A percentile compares a stretch with the other conserved stretches of the same genome.
These are phyloP conservation scores for Elasticomyces elasticus DNA, from an alignment of 495 filamentous ascomycete genomes.

Conservation along the genomic window DNA sequence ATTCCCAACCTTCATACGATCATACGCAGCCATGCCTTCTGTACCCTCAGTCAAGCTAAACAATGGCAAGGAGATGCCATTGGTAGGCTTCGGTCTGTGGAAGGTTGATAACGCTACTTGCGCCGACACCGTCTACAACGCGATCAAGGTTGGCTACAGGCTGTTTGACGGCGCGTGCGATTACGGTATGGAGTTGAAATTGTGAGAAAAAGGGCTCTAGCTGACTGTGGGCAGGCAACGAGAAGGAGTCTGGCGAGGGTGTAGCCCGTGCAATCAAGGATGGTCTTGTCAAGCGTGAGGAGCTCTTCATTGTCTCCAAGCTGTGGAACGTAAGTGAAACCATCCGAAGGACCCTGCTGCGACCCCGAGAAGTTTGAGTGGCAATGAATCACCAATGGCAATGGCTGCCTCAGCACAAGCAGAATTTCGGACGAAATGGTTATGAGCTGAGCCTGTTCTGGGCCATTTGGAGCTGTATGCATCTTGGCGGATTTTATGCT, in stretches of 20 bases:
- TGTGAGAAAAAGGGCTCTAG: neutral
- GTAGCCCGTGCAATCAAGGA: conserved; percentile 81
- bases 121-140: conserved; percentile 75
- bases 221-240: conserved; percentile 43
- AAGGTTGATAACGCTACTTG: conserved; percentile 72
- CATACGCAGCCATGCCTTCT: conserved; percentile 34
- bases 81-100: conserved; percentile 76
- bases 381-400: neutral
- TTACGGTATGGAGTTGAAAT: conserved; percentile 41
- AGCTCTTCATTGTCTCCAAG: conserved; percentile 88
- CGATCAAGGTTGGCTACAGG: conserved; percentile 81
- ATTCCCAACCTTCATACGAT: conserved; percentile 13
- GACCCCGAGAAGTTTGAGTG: neutral
- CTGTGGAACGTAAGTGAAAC: conserved; percentile 67
- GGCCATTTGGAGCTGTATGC: too few species aligned
- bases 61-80: conserved; percentile 75
- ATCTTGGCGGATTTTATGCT: too few species aligned
- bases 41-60: conserved; percentile 62
- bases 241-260: conserved; percentile 72
- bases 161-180: conserved; percentile 82
- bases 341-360: neutral
- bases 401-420: neutral
- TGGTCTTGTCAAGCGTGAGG: conserved; percentile 72
- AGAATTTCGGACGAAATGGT: too few species aligned
- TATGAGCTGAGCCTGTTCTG: too few species aligned